Conservation (phyloP, 768 basidiomycete genomes). For the Suillus variegatus region DNA sequence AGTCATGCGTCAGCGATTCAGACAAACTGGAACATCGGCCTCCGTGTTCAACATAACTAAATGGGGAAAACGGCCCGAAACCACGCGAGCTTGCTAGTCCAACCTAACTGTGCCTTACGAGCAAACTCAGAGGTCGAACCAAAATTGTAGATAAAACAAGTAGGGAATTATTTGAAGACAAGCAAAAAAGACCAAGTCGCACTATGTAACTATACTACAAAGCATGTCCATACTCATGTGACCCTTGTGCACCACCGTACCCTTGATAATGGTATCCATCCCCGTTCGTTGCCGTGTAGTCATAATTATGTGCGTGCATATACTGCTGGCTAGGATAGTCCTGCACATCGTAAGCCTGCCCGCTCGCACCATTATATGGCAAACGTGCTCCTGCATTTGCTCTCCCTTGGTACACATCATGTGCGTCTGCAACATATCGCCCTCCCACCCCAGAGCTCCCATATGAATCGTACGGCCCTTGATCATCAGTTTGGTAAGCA, state of each 20-base stretch:
- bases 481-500: slow-evolving; percentile 38
- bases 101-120: no score
- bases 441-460: slow-evolving; percentile 20
- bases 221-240: slow-evolving; percentile 34
- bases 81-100: no score
- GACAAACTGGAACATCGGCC: no score
- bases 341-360: slow-evolving; percentile 42
- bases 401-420: slow-evolving; percentile 58
- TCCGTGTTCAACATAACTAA: no score
- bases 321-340: slow-evolving; percentile 35
- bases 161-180: slow-evolving; percentile 10
- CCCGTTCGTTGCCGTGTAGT: slow-evolving; percentile 30
- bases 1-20: no score
- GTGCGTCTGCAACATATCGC: slow-evolving; percentile 44
- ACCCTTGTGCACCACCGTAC: slow-evolving; percentile 26
- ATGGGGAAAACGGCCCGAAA: no score
- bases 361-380: slow-evolving; percentile 31
- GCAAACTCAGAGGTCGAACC: no score
- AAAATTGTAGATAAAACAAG: no score
- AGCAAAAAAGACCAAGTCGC: slow-evolving; percentile 10
- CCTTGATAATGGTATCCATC: slow-evolving; percentile 32
- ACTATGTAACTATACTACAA: slow-evolving; percentile 21
- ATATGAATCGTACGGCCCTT: slow-evolving; percentile 21
- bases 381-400: slow-evolving; percentile 37
- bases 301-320: slow-evolving; percentile 25